phyloP scores from a whole-genome alignment of 208 protist species.

The Leishmania arabica region DNA sequence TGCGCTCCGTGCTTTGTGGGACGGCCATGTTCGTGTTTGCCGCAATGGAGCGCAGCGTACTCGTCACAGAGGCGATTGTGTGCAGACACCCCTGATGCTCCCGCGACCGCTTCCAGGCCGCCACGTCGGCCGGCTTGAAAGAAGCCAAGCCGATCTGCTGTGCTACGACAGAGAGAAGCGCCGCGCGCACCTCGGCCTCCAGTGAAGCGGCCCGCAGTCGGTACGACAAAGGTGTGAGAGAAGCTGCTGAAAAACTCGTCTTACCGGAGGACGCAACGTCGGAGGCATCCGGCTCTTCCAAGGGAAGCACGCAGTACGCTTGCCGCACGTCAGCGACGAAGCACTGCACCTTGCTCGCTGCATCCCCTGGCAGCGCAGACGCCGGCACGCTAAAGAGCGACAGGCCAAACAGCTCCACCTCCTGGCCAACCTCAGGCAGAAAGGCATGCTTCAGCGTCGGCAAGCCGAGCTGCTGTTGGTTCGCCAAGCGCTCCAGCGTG shows the following conservation, averaged over 20 bases:
- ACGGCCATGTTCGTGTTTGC: slow-evolving; percentile 62
- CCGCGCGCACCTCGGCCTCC: slow-evolving; percentile 38
- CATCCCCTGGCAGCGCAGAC: slow-evolving; percentile 12
- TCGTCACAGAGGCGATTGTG: slow-evolving; percentile 46
- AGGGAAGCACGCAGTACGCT: slow-evolving; percentile 55
- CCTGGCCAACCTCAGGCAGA: slow-evolving; percentile 42
- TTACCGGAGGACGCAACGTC: too few relatives aligned
- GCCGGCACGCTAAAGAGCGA: slow-evolving; percentile 57
- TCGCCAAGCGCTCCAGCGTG: slow-evolving; percentile 23
- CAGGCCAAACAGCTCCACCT: slow-evolving; percentile 54
- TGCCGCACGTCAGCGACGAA: slow-evolving; percentile 38
- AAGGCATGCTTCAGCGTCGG: slow-evolving; percentile 59
- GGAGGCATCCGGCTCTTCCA: neutral
- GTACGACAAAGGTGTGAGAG: slow-evolving; percentile 20
- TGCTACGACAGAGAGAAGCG: slow-evolving; percentile 54
- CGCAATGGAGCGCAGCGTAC: slow-evolving; percentile 33
- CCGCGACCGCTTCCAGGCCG: slow-evolving; percentile 39
- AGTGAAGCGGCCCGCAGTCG: slow-evolving; percentile 17
- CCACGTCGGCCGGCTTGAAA: slow-evolving; percentile 46
- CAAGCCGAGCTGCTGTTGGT: slow-evolving; percentile 65
- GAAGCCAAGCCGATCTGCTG: slow-evolving; percentile 36
- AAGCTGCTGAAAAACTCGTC: neutral
- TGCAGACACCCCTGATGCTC: slow-evolving; percentile 55
- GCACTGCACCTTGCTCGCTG: slow-evolving; percentile 37
- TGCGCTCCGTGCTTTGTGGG: slow-evolving; percentile 32